These are phyloP conservation scores for Tephrocybe sp. DNA, from an alignment of 768 basidiomycete species.

Conservation along the genomic window DNA sequence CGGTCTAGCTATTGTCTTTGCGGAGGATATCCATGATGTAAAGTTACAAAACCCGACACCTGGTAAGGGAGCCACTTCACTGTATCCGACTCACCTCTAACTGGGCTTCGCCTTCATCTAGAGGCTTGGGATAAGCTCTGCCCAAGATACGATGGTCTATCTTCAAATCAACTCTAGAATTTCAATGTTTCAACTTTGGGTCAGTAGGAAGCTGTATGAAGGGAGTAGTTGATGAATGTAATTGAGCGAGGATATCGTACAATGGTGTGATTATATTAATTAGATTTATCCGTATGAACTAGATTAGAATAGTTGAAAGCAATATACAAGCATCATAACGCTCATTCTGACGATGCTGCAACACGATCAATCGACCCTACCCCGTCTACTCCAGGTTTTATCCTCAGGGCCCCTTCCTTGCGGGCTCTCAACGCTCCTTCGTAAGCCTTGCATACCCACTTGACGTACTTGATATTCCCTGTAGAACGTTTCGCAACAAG, in stretches of 20 bases:
- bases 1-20: constrained; percentile 31
- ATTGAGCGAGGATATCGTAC: too few relatives aligned
- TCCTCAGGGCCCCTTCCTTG: constrained; percentile 46
- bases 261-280: constrained; percentile 1
- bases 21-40: constrained; percentile 25
- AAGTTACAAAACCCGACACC: constrained; percentile 17
- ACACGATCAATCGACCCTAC: background rate
- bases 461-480: constrained; percentile 64
- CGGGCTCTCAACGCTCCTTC: constrained; percentile 62
- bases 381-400: constrained; percentile 1
- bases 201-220: too few relatives aligned
- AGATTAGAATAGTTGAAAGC: background rate
- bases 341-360: constrained; percentile 3
- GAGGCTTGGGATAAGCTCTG: constrained; percentile 32
- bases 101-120: background rate
- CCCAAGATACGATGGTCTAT: constrained; percentile 22
- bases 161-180: constrained; percentile 1
- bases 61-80: constrained; percentile 10
- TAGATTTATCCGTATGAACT: constrained; percentile 1
- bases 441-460: constrained; percentile 73
- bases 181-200: too few relatives aligned
- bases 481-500: constrained; percentile 43
- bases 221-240: too few relatives aligned
- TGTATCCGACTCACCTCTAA: background rate
- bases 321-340: background rate